Evolutionary conservation across 306 rosid species (phyloP).

Genomic region (Casuarina equisetifolia): DNA sequence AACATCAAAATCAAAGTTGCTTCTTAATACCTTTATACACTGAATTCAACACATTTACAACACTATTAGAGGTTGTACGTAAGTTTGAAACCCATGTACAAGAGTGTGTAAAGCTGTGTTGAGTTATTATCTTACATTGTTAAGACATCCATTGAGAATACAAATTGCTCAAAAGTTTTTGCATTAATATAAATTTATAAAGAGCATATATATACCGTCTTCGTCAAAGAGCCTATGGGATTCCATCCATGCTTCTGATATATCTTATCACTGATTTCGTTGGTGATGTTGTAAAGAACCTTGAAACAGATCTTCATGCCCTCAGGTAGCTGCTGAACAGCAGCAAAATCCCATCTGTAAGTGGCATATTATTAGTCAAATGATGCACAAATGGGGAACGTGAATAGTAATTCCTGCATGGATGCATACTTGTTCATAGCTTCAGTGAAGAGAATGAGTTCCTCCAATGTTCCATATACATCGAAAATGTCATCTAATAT

Average conservation of each 20-base stretch:
- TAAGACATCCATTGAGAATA: no score
- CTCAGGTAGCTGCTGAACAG: slow-evolving; percentile 25
- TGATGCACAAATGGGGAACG: no score
- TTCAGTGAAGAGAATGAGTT: slow-evolving; percentile 50
- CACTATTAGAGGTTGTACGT: no score
- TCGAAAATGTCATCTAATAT: slow-evolving; percentile 62
- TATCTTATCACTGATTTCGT: slow-evolving; percentile 18
- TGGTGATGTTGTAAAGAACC: slow-evolving; percentile 36
- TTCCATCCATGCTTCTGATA: slow-evolving; percentile 35
- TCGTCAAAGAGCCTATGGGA: slow-evolving; percentile 20
- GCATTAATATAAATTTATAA: no score
- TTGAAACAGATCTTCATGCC: slow-evolving; percentile 36
- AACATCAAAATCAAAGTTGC: no score
- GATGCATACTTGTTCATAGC: slow-evolving; percentile 44
- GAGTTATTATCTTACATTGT: no score
- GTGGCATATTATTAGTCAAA: background rate
- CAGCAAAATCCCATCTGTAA: slow-evolving; percentile 29
- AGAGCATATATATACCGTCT: slow-evolving; percentile 21
- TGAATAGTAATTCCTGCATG: background rate
- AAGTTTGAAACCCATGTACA: no score
- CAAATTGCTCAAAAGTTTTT: no score
- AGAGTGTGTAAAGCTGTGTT: no score
- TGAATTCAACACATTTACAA: no score
- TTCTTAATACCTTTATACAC: no score
- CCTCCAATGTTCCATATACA: slow-evolving; percentile 38